phyloP scores from a whole-genome alignment of 306 rosid genomes.

The Rosa rugosa region DNA sequence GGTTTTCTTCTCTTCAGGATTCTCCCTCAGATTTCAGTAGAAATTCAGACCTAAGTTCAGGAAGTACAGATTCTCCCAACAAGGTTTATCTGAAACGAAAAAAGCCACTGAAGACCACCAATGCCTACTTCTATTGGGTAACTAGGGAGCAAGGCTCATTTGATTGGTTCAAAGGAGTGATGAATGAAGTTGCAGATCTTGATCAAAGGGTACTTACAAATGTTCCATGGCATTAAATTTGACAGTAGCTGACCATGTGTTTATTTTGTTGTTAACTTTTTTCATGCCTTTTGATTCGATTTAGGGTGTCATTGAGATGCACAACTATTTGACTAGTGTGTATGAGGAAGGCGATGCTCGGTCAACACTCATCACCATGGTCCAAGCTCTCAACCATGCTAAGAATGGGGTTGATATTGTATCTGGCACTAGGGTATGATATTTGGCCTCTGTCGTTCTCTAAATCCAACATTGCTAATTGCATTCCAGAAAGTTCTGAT shows the following conservation, averaged over 20 bases:
- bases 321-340: constrained; percentile 97
- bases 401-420: constrained; percentile 97
- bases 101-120: constrained; percentile 80
- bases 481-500: neutral
- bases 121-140: constrained; percentile 97
- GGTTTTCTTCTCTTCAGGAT: constrained; percentile 55
- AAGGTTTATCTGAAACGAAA: constrained; percentile 62
- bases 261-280: neutral
- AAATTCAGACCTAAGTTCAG: constrained; percentile 55
- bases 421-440: constrained; percentile 87
- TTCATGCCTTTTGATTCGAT: constrained; percentile 6
- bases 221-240: neutral
- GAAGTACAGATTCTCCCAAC: constrained; percentile 51
- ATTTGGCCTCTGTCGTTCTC: constrained; percentile 13
- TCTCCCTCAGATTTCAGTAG: constrained; percentile 58
- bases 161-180: constrained; percentile 99
- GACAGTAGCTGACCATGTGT: neutral
- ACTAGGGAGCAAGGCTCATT: constrained; percentile 99
- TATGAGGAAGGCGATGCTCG: constrained; percentile 99
- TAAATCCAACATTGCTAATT: neutral
- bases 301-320: constrained; percentile 99
- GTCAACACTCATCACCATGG: constrained; percentile 99
- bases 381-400: constrained; percentile 99
- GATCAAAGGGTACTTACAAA: constrained; percentile 78
- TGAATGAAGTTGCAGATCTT: constrained; percentile 95